Evolutionary conservation across 148 eudicot species (phyloP), one percentile per base, ranked within the genome.

Genomic region (Chenopodium suecicum): DNA sequence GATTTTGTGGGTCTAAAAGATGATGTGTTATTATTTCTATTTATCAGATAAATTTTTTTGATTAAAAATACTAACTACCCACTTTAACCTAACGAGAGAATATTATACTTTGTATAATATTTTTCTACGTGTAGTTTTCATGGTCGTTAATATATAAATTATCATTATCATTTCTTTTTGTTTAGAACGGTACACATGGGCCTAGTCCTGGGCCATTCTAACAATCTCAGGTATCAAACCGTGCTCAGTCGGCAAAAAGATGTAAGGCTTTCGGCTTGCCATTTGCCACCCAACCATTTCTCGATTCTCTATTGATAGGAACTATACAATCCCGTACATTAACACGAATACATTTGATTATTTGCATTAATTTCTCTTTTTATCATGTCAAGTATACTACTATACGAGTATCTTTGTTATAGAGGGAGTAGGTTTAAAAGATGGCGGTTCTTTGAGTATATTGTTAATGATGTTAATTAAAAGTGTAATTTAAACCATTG

Each of bases 61-160:
- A 70, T 77, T 82, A 82, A 7, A 41, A n/a, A 13, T 81, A 31
- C 63, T 47, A 79, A 79, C n/a, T 46, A 82, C 70, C 76, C 46
- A 82, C 66, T 27, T 74, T 50, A 47, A 20, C 37, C 50, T 50
- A 37, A n/a, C 46, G 9, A 29, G 56, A 11, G 16, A 60, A 10
- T 62, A 60, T 76, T 1, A 37, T 37, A 62, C 19, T 76, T 47
- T 44, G 9, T 50, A 41, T 41, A 41, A 41, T 0, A 41, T 29
- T 79, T 10, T 29, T 41, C 69, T 73, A 80, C 82, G 82, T 72
- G 73, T 65, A 29, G 17, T 47, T 63, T 46, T 1, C 16, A 6
- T 3, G 34, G 34, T 70, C 3, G 14, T 79, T 0, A 22, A 34
- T 4, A 50, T 50, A 9, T 50, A 50, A 41, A 31, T 31, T 31